A percentile compares a stretch with the other conserved stretches of the same genome.
Evolutionary conservation across 139 green algal genomes (phyloP).

Genomic region (Chlamydomonas schloesseri): DNA sequence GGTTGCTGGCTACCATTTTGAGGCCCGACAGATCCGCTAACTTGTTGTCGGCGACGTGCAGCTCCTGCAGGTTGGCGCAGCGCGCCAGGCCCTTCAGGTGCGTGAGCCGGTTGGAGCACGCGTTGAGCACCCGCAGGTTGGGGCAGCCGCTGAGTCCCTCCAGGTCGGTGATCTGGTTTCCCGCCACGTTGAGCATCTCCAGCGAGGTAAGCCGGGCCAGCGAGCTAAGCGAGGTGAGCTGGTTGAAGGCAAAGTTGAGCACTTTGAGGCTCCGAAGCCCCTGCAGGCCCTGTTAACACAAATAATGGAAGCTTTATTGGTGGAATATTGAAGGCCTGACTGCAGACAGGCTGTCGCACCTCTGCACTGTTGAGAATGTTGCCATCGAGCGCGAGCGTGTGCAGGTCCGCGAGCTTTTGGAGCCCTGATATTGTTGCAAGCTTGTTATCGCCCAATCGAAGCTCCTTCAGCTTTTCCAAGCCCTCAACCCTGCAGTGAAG

Average conservation of each 20-base stretch:
- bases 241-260: constrained; percentile 50
- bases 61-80: constrained; percentile 41
- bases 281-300: constrained; percentile 35
- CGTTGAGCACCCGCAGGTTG: constrained; percentile 18
- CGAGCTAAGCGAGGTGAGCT: constrained; percentile 35
- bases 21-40: constrained; percentile 54
- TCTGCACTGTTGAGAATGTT: not conserved
- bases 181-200: constrained; percentile 43
- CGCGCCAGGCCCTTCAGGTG: constrained; percentile 50
- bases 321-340: not conserved
- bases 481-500: constrained; percentile 9
- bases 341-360: not conserved
- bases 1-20: constrained; percentile 14
- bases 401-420: constrained; percentile 17
- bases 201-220: constrained; percentile 38
- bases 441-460: constrained; percentile 12
- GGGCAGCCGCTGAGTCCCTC: constrained; percentile 31
- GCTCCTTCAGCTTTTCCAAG: constrained; percentile 35
- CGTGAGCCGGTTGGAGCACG: constrained; percentile 37
- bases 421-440: not conserved
- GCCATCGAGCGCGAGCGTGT: constrained; percentile 40
- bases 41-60: constrained; percentile 52
- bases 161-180: constrained; percentile 40
- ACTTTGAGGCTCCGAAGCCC: constrained; percentile 46
- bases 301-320: not conserved